A percentile compares a stretch with the other conserved stretches of the same genome.
Evolutionary conservation across 176 grass and related monocot genomes (phyloP).

Genomic region (Juncus inflexus): DNA sequence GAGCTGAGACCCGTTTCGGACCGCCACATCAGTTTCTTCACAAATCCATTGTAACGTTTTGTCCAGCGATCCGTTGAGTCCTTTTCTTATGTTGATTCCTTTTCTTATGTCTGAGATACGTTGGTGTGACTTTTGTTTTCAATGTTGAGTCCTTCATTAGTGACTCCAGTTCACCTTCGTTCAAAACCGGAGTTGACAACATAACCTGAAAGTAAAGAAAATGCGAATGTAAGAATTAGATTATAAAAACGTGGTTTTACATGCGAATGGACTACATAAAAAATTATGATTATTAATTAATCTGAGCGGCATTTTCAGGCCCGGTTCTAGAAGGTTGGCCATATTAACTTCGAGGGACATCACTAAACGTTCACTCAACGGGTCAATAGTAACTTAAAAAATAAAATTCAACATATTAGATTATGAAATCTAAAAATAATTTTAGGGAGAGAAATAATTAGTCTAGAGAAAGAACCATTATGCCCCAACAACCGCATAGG

Average conservation of each 20-base stretch:
- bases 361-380: slow-evolving; percentile 97
- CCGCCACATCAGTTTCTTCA: slow-evolving; percentile 91
- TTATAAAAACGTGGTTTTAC: slow-evolving; percentile 19
- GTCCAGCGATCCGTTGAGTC: slow-evolving; percentile 87
- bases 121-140: slow-evolving; percentile 74
- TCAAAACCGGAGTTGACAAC: slow-evolving; percentile 84
- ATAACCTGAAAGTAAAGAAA: slow-evolving; percentile 59
- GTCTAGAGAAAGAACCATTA: slow-evolving; percentile 44
- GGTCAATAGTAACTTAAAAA: slow-evolving; percentile 97
- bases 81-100: slow-evolving; percentile 58
- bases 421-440: background rate
- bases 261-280: background rate
- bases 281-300: slow-evolving; percentile 25
- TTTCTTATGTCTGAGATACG: slow-evolving; percentile 36
- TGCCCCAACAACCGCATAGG: slow-evolving; percentile 99
- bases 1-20: slow-evolving; percentile 85
- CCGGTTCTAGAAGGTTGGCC: slow-evolving; percentile 84
- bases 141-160: slow-evolving; percentile 72
- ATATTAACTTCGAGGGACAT: slow-evolving; percentile 99
- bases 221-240: slow-evolving; percentile 8
- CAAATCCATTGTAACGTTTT: slow-evolving; percentile 66
- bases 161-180: slow-evolving; percentile 91
- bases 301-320: slow-evolving; percentile 94
- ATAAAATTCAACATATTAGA: slow-evolving; percentile 37
- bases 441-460: slow-evolving; percentile 1